phyloP scores from a whole-genome alignment of 2,329 filamentous ascomycete genomes.

The Sporothrix mexicana region DNA sequence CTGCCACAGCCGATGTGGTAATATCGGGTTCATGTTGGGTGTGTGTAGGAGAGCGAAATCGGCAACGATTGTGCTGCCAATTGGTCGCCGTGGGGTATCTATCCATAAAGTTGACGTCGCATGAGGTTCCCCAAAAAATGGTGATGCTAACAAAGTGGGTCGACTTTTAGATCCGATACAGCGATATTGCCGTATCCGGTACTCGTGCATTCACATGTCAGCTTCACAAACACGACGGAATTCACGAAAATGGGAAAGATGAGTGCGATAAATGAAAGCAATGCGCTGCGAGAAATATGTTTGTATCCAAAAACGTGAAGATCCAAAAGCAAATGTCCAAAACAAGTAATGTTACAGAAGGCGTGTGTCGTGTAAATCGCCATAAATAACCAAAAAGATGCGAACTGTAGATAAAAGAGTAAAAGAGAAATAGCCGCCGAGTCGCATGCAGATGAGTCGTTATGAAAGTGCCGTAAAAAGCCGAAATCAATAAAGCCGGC shows the following conservation, averaged over 20 bases:
- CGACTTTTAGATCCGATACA: conserved; percentile 19
- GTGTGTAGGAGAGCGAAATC: neutral
- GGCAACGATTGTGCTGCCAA: neutral
- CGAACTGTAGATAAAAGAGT: neutral
- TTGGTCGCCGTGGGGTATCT: conserved; percentile 12
- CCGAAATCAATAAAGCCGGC: conserved; percentile 55
- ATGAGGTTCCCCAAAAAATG: conserved; percentile 26
- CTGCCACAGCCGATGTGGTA: conserved; percentile 28
- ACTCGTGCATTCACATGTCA: conserved; percentile 21
- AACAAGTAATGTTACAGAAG: conserved; percentile 5
- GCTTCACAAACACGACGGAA: neutral
- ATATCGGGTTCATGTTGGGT: conserved; percentile 25
- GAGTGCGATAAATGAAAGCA: neutral
- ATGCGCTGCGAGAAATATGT: neutral
- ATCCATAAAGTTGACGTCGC: neutral
- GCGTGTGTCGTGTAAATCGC: conserved; percentile 13
- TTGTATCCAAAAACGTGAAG: neutral
- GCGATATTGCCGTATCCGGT: conserved; percentile 15
- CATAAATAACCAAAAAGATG: neutral
- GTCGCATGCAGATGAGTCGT: neutral
- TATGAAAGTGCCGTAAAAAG: neutral
- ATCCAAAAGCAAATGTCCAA: conserved; percentile 12
- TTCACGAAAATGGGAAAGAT: neutral
- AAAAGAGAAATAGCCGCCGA: conserved; percentile 8
- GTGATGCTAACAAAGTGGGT: conserved; percentile 30